Base-by-base conservation (phyloP, 768 basidiomycete genomes). In the Aureoboletus auriporus region DNA sequence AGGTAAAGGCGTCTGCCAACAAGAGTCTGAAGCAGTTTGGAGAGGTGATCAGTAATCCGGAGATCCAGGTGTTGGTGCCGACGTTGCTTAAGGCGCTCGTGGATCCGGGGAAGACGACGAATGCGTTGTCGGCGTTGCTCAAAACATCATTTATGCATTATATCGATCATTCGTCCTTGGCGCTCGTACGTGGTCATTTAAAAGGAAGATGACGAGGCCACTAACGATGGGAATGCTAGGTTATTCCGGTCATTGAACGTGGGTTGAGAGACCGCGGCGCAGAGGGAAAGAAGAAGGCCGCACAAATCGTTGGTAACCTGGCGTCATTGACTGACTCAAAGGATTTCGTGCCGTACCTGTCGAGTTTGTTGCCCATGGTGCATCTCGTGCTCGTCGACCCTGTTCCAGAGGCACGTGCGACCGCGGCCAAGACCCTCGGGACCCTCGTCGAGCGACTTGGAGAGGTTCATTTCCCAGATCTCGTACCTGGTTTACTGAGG, bases 81-180 rank as follows among this genome's bases (percentile, higher is more conserved):
- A 77, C 86, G 10, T 80, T 98, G 53, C 80, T 98, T 58, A 97
- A 93, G 65, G 96, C 96, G 1, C 76, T 99, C 53, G 93, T 95
- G 28, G 95, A 99, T 68, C 96, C 96, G 8, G 80, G 80, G 0
- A 96, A 93, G 72, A 97, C 91, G 4, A 78, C 87, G 12, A 83
- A 76, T 56, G 96, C 94, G 0, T 71, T 99, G 44, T 71, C 84
- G n/a, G 79, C 88, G 0, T 74, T 99, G 42, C 75, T 98, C 50
- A 92, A 92, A 66, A 97, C 90, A 11, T 92, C 93, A 5, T 99
- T 98, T 71, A 87, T 92, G 71, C 96, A 99, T 63, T 97, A 96
- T 61, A 94, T 99, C 55, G 96, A 98, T 56, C 89, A 95, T 47
- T 94, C 96, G 1, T 97, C 95, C 4, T 72, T 99, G 8, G 96